Base-by-base conservation (phyloP, 306 rosid species). In the Pachyrhizus erosus region DNA sequence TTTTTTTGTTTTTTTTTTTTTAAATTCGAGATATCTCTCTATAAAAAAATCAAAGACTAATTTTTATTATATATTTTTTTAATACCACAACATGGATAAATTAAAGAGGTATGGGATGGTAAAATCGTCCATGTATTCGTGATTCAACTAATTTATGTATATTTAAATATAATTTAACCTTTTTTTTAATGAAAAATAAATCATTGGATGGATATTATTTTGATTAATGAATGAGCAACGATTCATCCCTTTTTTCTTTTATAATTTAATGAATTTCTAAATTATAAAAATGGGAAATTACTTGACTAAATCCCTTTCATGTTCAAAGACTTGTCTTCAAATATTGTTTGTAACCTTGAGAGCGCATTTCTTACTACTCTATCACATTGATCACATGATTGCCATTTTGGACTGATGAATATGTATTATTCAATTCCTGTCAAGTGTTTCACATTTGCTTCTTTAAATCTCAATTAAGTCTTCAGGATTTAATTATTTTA, bases 291-390 rank as follows among this genome's bases (percentile, higher is more conserved):
- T 17, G 7, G 34, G 5, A 3, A 58, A 58, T 24, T 60, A 26
- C n/a, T 60, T 12, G 1, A 5, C 5, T 26, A 26, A 60, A 24
- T 27, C 39, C 0, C 27, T 26, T 61, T 60, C 67, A 26, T 26
- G 18, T 60, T 60, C 9, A 60, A 61, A 61, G 39, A 2, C 40
- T 61, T 61, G 29, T 27, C 68, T 61, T 23, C 40, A 61, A 61
- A 61, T 13, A 61, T 58, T 58, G 68, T 61, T 61, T 27, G 9
- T 12, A 61, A 61, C 68, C 68, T 61, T 27, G 68, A 61, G 68
- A 61, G 20, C 5, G 20, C 40, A 27, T 61, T 61, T 61, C 68
- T 61, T 27, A 27, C 68, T 27, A 26, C 20, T 60, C 1, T 27
- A 14, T 20, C 15, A 4, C 33, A 57, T 61, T 61, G 18, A 27